Percentiles rank a stretch among this genome's conserved stretches.
These are phyloP conservation scores for Paramecium biaurelia DNA, from an alignment of 73 alveolate species.

Conservation along the genomic window DNA sequence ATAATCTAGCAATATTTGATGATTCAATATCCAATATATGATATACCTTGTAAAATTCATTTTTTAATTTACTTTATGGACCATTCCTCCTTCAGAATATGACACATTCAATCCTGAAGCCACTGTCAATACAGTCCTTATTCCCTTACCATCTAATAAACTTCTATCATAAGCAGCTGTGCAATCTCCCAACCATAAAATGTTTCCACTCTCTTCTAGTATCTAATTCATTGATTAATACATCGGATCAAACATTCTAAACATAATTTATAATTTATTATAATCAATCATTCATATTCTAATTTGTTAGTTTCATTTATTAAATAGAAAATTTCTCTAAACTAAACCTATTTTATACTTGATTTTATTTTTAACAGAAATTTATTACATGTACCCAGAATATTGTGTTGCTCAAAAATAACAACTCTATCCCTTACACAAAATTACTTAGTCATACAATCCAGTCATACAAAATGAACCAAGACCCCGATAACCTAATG, in stretches of 20 bases:
- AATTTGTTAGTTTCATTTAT: not conserved
- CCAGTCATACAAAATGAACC: slow-evolving; percentile 7
- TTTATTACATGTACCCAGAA: slow-evolving; percentile 40
- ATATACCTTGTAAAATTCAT: not conserved
- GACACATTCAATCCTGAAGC: slow-evolving; percentile 49
- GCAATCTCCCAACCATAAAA: slow-evolving; percentile 64
- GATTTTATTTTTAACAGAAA: slow-evolving; percentile 35
- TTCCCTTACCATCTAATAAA: slow-evolving; percentile 35
- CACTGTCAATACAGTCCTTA: slow-evolving; percentile 59
- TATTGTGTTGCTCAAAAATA: slow-evolving; percentile 10
- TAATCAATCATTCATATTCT: not conserved
- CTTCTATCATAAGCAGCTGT: slow-evolving; percentile 67
- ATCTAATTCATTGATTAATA: slow-evolving; percentile 53
- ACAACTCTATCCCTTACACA: slow-evolving; percentile 28
- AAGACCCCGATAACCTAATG: slow-evolving; percentile 24
- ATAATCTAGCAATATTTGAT: not conserved
- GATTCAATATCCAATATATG: slow-evolving; percentile 24
- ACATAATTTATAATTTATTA: not conserved
- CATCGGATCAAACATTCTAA: slow-evolving; percentile 35
- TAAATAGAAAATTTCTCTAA: not conserved
- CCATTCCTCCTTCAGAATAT: slow-evolving; percentile 49
- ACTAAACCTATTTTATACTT: not conserved
- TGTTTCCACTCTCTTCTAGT: slow-evolving; percentile 43
- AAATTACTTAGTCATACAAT: slow-evolving; percentile 22
- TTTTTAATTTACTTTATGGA: not conserved